Percentiles rank a stretch among this genome's conserved stretches.
Evolutionary conservation across 2,329 filamentous ascomycete genomes (phyloP).

Genomic region (Fusarium clavum): DNA sequence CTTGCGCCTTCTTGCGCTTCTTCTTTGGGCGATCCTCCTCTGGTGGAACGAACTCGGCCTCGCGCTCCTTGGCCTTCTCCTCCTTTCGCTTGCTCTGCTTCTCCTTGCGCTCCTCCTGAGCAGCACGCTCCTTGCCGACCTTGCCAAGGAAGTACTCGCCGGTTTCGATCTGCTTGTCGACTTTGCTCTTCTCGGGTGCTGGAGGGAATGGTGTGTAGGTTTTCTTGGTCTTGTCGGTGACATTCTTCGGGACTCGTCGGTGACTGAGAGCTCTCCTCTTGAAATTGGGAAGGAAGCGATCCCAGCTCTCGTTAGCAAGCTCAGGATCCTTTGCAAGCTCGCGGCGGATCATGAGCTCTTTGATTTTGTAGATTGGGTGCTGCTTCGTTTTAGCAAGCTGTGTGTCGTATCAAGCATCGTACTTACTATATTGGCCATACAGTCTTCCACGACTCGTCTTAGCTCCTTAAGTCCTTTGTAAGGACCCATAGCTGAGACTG

Average conservation of each 20-base stretch:
- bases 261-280: constrained; percentile 92
- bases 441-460: constrained; percentile 78
- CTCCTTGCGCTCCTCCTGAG: constrained; percentile 82
- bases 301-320: constrained; percentile 90
- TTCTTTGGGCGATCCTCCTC: constrained; percentile 77
- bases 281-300: constrained; percentile 95
- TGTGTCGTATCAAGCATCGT: not conserved
- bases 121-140: constrained; percentile 87
- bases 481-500: constrained; percentile 89
- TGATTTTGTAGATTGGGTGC: constrained; percentile 87
- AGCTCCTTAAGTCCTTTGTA: constrained; percentile 96
- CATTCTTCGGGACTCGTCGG: constrained; percentile 82
- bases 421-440: constrained; percentile 84
- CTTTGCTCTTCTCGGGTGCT: constrained; percentile 97
- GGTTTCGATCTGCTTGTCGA: constrained; percentile 96
- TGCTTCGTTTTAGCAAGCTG: not conserved
- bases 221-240: constrained; percentile 95
- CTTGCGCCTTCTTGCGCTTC: constrained; percentile 69
- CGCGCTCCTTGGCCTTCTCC: constrained; percentile 86
- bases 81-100: constrained; percentile 88
- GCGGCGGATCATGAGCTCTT: constrained; percentile 89
- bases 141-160: constrained; percentile 97
- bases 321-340: constrained; percentile 91
- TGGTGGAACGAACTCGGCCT: constrained; percentile 88
- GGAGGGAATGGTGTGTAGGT: constrained; percentile 97